phyloP scores from a whole-genome alignment of 305 asterid species.

The Solanum hybrid region DNA sequence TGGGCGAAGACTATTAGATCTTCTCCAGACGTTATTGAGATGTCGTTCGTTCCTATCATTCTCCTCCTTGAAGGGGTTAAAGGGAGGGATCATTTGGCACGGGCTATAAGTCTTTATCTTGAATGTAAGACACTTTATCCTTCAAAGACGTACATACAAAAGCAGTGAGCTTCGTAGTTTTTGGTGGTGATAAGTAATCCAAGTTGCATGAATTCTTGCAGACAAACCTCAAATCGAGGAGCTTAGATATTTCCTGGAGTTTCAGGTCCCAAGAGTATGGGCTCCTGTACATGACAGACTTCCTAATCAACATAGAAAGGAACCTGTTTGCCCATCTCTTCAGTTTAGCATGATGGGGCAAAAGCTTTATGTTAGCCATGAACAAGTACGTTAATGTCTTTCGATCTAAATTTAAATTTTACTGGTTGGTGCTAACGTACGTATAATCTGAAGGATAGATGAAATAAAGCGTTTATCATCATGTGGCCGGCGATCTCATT shows the following conservation, averaged over 20 bases:
- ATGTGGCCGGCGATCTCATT: neutral
- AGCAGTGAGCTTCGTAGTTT: neutral
- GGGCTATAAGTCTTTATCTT: slow-evolving; percentile 64
- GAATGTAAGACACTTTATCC: slow-evolving; percentile 44
- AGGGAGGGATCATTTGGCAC: slow-evolving; percentile 61
- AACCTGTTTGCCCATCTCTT: slow-evolving; percentile 72
- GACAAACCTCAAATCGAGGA: slow-evolving; percentile 89
- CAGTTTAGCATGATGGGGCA: slow-evolving; percentile 93
- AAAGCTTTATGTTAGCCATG: slow-evolving; percentile 72
- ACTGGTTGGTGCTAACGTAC: neutral
- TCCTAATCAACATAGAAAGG: slow-evolving; percentile 72
- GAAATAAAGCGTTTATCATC: neutral
- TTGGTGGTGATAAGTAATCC: neutral
- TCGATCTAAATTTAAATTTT: neutral
- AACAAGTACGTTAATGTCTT: slow-evolving; percentile 44
- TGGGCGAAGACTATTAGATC: slow-evolving; percentile 64
- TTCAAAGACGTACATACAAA: neutral
- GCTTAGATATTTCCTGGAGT: slow-evolving; percentile 72
- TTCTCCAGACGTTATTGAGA: slow-evolving; percentile 79
- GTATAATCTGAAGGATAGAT: neutral
- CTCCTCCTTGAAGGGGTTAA: slow-evolving; percentile 64
- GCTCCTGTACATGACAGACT: slow-evolving; percentile 64
- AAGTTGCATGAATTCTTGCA: slow-evolving; percentile 24
- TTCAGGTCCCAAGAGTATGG: slow-evolving; percentile 75
- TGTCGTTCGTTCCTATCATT: slow-evolving; percentile 58